These are phyloP conservation scores for Suillus variegatus DNA, from an alignment of 768 basidiomycete genomes.

Conservation along the genomic window DNA sequence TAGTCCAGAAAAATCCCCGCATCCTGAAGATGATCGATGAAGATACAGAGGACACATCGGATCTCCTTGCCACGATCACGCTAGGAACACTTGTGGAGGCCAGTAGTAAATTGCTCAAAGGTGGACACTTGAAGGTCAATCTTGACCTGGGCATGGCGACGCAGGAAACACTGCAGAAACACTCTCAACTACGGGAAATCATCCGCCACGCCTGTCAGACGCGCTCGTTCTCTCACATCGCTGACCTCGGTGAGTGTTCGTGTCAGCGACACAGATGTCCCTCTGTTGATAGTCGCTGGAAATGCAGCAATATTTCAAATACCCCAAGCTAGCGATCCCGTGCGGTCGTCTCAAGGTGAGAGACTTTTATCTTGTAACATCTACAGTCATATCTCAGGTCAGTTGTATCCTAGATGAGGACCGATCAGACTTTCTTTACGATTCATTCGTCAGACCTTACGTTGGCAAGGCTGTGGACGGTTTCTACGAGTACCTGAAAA, in stretches of 20 bases:
- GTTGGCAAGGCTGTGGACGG: conserved; percentile 13
- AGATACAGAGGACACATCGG: too few relatives aligned
- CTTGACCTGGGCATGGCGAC: not conserved
- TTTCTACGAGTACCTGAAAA: conserved; percentile 21
- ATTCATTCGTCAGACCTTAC: conserved; percentile 7
- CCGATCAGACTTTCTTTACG: not conserved
- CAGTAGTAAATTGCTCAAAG: not conserved
- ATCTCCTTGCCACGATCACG: too few relatives aligned
- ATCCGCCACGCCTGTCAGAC: not conserved
- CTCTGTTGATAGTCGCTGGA: not conserved
- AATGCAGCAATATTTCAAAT: not conserved
- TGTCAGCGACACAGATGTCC: not conserved
- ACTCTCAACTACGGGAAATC: too few relatives aligned
- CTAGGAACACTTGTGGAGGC: too few relatives aligned
- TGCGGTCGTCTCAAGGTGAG: not conserved
- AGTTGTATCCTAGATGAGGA: not conserved
- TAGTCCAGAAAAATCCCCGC: too few relatives aligned
- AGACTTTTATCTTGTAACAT: not conserved
- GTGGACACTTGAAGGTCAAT: not conserved
- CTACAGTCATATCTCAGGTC: not conserved
- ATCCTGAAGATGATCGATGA: too few relatives aligned
- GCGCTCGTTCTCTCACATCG: not conserved
- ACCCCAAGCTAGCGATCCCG: too few relatives aligned
- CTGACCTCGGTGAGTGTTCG: not conserved
- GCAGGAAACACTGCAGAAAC: not conserved